Base-by-base conservation (phyloP, 2,329 filamentous ascomycete species). In the Sphaerulina musiva region DNA sequence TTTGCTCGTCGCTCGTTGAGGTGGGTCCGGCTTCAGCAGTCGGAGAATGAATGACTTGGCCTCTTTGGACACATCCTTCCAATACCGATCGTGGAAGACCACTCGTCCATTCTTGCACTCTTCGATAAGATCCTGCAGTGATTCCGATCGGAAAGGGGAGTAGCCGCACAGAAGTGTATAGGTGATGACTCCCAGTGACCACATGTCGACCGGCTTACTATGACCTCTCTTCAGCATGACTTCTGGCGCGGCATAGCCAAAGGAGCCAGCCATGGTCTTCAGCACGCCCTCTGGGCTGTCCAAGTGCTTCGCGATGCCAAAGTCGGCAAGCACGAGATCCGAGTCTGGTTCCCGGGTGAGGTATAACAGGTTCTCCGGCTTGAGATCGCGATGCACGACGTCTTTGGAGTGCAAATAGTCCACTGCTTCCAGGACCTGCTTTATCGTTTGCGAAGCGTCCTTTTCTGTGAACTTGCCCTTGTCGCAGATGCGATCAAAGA, bases 381-480 rank as follows among this genome's bases (percentile, higher is more conserved):
- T 98, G 65, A 98, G 80, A 77, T 98, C 93, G 84, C 93, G 80
- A 74, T 98, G 93, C 48, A 98, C 93, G 58, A 98, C 90, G 68
- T 96, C 91, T 68, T 93, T 93, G 67, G 86, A 78, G 74, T 98
- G 93, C 40, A 98, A 82, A 69, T 96, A 98, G 74, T 95, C 81
- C 61, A 98, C 93, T 20, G 95, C 93, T 61, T 85, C 86, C 31
- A 98, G 81, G 32, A 98, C 86, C 73, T 98, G 91, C 68, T 86
- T 87, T 70, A 98, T 97, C 8, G 92, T 97, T 72, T 93, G 86
- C 17, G 91, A 92, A 10, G 90, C 91, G 75, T 98, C 93, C 76
- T 95, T 97, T 72, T 98, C 93, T 11, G 93, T 98, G 75, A 97
- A 98, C 70, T 89, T 95, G 65, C 93, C 95, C 73, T 95, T 88